Evolutionary conservation across 2,329 filamentous ascomycete genomes (phyloP).

Genomic region (Cladophialophora carrionii): DNA sequence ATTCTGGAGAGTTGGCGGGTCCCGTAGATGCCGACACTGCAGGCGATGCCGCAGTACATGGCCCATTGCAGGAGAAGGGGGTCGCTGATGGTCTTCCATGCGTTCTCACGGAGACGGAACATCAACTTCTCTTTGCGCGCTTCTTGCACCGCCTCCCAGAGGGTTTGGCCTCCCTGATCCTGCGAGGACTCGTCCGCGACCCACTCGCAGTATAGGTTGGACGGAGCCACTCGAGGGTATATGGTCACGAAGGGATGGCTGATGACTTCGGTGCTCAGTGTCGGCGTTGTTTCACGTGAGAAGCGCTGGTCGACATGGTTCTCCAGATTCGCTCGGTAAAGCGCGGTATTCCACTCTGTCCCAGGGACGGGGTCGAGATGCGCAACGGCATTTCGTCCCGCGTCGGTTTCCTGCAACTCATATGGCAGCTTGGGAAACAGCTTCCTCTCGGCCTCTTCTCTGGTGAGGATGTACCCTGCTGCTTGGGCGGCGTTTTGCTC

Average conservation of each 20-base stretch:
- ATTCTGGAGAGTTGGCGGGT: not conserved
- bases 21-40: not conserved
- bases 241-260: constrained; percentile 31
- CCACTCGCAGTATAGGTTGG: constrained; percentile 34
- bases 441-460: constrained; percentile 15
- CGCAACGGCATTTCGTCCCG: constrained; percentile 13
- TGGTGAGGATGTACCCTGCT: constrained; percentile 9
- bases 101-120: constrained; percentile 11
- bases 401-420: constrained; percentile 22
- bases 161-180: not conserved
- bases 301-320: not conserved
- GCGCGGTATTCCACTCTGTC: constrained; percentile 23
- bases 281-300: not conserved
- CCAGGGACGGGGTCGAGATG: constrained; percentile 14
- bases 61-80: constrained; percentile 10
- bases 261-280: not conserved
- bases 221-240: constrained; percentile 26
- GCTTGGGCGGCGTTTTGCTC: constrained; percentile 4
- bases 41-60: not conserved
- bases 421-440: constrained; percentile 24
- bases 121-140: constrained; percentile 10
- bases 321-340: constrained; percentile 7
- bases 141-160: constrained; percentile 11
- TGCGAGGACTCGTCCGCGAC: not conserved
- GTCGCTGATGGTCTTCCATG: constrained; percentile 2